A percentile compares a stretch with the other conserved stretches of the same genome.
Conservation (phyloP, 257 asterid species). For the Solanum appendiculatum region DNA sequence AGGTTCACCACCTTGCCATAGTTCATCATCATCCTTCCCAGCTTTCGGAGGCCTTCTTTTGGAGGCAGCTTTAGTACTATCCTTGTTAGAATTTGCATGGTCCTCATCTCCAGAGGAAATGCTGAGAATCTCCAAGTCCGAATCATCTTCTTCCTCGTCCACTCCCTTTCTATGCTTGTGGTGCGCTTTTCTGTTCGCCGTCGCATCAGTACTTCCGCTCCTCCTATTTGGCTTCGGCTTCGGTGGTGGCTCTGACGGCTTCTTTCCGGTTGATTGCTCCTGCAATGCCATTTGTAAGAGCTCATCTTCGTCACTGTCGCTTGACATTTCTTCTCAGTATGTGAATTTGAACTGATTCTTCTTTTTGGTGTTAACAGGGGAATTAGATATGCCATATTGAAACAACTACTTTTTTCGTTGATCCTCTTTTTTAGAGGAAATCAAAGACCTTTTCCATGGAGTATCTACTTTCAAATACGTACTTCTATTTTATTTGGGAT, state of each 20-base stretch:
- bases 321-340: constrained; percentile 39
- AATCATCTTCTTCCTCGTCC: constrained; percentile 77
- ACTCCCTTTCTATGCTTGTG: constrained; percentile 29
- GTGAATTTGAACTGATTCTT: not conserved
- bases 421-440: not conserved
- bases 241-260: constrained; percentile 38
- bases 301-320: constrained; percentile 89
- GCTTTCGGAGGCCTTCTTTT: constrained; percentile 30
- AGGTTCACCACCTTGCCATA: constrained; percentile 91
- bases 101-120: constrained; percentile 97
- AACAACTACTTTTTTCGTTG: not conserved
- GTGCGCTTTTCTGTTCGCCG: constrained; percentile 15
- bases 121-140: constrained; percentile 95
- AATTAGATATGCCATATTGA: not conserved
- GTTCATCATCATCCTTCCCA: constrained; percentile 54
- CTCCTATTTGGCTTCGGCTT: constrained; percentile 43
- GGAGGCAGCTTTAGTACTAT: constrained; percentile 11
- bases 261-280: constrained; percentile 73
- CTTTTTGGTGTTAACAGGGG: not conserved
- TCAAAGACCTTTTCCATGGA: not conserved
- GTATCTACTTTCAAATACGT: not conserved
- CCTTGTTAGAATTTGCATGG: constrained; percentile 23
- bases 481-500: too few relatives aligned
- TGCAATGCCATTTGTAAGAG: constrained; percentile 89
- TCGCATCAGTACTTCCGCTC: not conserved